Evolutionary conservation across 1,284 basidiomycete genomes (phyloP), one percentile per base, ranked within the genome.

Genomic region (Ceratobasidium sp.): DNA sequence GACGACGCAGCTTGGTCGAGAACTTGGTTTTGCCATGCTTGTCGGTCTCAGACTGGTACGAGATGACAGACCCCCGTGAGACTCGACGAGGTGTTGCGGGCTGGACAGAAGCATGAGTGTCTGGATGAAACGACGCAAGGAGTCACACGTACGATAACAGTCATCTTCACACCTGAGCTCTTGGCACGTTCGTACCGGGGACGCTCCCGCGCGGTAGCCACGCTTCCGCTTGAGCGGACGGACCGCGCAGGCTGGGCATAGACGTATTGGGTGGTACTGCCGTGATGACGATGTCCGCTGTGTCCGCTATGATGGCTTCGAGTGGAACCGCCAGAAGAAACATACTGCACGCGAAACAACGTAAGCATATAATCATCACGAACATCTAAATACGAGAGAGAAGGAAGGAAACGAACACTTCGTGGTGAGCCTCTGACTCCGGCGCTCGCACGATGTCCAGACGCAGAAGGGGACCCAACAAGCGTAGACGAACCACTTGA

Each of bases 91-190:
- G 67, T 24, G 67, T 71, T 7, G 67, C 67, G 22, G 67, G 67
- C 67, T 71, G 56, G 47, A 33, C 41, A 22, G 6, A 62, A 7
- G 5, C n/a, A 33, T 71, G 29, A 60, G 67, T 59, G 24, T 22
- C 41, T 14, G 50, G n/a, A 33, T 56, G 33, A 54, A 27, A 56
- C 44, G 33, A 17, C 44, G 36, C 19, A 64, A 29, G n/a, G 7
- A 47, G 17, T 24, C 1, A 27, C 14, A 71, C 67, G 19, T 47
- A 71, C 67, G 31, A 71, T 71, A 14, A 71, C 67, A 24, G 67
- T 71, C 67, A 71, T 71, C 48, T 51, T 71, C 19, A 71, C 67
- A 27, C 67, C 67, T 8, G 67, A 71, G 29, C 67, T 71, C 65
- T 59, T 59, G 67, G 67, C 67, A 45, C 67, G 67, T 29, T 71